These are phyloP conservation scores for Agastache rugosa DNA, from an alignment of 257 asterid species.

Conservation along the genomic window DNA sequence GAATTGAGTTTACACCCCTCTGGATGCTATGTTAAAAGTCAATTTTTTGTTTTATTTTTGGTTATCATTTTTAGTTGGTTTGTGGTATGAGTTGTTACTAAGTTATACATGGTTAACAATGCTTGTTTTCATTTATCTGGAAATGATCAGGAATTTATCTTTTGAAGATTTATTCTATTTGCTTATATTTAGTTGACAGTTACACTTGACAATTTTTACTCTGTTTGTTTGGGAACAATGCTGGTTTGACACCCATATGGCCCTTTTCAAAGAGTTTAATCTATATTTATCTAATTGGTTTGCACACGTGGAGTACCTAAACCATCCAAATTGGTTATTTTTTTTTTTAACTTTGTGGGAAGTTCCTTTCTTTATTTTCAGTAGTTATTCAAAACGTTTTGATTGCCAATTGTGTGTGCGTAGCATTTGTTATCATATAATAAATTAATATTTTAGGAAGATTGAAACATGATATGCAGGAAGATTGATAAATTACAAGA, in stretches of 20 bases:
- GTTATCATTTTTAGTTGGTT: background rate
- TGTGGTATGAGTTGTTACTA: slow-evolving; percentile 12
- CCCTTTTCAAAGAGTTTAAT: no score
- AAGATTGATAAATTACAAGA: no score
- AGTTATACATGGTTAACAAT: background rate
- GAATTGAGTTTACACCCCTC: no score
- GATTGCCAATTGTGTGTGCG: background rate
- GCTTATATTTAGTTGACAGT: slow-evolving; percentile 29
- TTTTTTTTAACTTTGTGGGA: background rate
- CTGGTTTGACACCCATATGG: slow-evolving; percentile 19
- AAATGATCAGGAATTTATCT: background rate
- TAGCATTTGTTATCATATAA: background rate
- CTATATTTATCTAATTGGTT: background rate
- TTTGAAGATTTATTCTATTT: background rate
- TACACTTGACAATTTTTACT: slow-evolving; percentile 17
- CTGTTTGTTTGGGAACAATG: slow-evolving; percentile 7
- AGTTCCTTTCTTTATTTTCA: background rate
- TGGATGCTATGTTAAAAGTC: no score
- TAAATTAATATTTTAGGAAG: no score
- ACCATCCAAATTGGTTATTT: background rate
- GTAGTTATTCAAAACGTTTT: background rate
- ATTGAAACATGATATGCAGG: no score
- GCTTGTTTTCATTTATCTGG: background rate
- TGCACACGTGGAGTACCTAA: slow-evolving; percentile 8
- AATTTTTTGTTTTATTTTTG: no score